Conservation (phyloP, 2,329 filamentous ascomycete species). For the Colletotrichum sp. region DNA sequence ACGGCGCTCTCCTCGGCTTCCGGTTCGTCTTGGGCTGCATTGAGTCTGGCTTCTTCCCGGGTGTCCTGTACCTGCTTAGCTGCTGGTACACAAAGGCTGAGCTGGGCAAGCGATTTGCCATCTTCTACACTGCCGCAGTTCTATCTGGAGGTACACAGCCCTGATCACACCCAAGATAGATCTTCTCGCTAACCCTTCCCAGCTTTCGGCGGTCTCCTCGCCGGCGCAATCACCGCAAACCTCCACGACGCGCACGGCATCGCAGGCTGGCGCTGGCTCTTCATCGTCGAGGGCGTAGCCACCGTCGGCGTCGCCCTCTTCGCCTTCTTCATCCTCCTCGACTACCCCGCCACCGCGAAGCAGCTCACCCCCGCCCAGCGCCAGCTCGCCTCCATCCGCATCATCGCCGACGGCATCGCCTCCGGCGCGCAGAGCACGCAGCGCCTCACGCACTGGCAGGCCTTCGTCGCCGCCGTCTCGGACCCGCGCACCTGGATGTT, state of each 20-base stretch:
- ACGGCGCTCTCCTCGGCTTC: slow-evolving; percentile 48
- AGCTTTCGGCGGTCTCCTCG: slow-evolving; percentile 56
- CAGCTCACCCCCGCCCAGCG: slow-evolving; percentile 67
- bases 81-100: slow-evolving; percentile 55
- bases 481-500: slow-evolving; percentile 55
- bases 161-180: background rate
- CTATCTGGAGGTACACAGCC: slow-evolving; percentile 38
- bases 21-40: slow-evolving; percentile 54
- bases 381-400: slow-evolving; percentile 55
- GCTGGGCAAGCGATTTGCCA: slow-evolving; percentile 54
- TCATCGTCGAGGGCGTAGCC: slow-evolving; percentile 64
- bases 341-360: slow-evolving; percentile 69
- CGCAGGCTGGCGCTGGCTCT: slow-evolving; percentile 58
- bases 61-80: slow-evolving; percentile 56
- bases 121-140: slow-evolving; percentile 63
- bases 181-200: background rate
- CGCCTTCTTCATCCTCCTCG: slow-evolving; percentile 71
- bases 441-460: slow-evolving; percentile 28
- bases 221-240: slow-evolving; percentile 48
- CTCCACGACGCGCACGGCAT: slow-evolving; percentile 51
- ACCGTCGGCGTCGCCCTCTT: slow-evolving; percentile 67
- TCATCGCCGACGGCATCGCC: slow-evolving; percentile 44
- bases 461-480: slow-evolving; percentile 36
- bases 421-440: slow-evolving; percentile 31
- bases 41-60: slow-evolving; percentile 57